Evolutionary conservation across 2,329 filamentous ascomycete species (phyloP).

Genomic region (Cercospora beticola): DNA sequence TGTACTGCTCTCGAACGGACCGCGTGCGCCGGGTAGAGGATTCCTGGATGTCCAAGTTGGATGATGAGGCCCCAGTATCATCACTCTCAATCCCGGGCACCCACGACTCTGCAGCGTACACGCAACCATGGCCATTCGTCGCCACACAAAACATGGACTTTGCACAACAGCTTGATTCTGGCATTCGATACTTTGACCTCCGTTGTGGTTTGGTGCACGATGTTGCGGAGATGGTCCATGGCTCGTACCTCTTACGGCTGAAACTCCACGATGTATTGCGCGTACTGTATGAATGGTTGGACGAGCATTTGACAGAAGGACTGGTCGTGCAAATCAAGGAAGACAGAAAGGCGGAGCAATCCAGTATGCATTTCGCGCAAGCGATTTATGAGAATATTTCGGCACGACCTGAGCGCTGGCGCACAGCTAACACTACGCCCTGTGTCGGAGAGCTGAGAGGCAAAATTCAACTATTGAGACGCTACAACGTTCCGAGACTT

Average conservation of each 20-base stretch:
- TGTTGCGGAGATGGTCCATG: conserved; percentile 40
- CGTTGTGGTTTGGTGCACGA: conserved; percentile 38
- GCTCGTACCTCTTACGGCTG: conserved; percentile 34
- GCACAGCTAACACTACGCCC: conserved; percentile 38
- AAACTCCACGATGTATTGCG: conserved; percentile 32
- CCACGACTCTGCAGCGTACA: conserved; percentile 40
- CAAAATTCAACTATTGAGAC: conserved; percentile 40
- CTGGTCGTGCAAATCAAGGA: conserved; percentile 40
- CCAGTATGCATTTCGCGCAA: conserved; percentile 40
- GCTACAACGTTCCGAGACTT: conserved; percentile 30
- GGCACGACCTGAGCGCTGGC: conserved; percentile 33
- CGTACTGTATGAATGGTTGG: conserved; percentile 35
- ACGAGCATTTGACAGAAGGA: conserved; percentile 34
- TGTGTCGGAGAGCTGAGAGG: conserved; percentile 37
- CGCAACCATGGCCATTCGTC: conserved; percentile 38
- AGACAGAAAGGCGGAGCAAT: conserved; percentile 36
- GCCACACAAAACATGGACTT: conserved; percentile 37
- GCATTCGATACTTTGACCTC: conserved; percentile 41
- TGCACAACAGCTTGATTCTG: conserved; percentile 34
- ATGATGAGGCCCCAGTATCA: conserved; percentile 31
- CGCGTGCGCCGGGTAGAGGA: neutral
- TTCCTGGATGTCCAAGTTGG: conserved; percentile 25
- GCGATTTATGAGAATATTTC: conserved; percentile 37
- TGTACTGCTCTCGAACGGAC: neutral
- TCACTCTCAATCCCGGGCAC: conserved; percentile 39